Base-by-base conservation (phyloP, 495 filamentous ascomycete genomes). In the Trichodelitschia bisporula region DNA sequence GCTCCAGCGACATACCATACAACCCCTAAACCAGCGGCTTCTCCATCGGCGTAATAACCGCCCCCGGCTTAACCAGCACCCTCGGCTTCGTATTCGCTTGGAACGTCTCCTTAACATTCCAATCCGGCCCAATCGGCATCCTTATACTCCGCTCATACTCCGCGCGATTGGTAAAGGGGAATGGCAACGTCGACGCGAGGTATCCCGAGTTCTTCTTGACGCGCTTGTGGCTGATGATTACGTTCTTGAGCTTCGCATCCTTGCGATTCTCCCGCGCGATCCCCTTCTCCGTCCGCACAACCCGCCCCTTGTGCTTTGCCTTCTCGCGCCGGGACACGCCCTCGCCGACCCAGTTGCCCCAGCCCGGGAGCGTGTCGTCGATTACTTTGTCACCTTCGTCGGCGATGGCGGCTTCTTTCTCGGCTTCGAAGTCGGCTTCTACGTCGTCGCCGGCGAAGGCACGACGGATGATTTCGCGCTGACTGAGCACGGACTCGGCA, bases 161-260 rank as follows among this genome's bases (percentile, higher is more conserved):
- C 39, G 71, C 57, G 40, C 61, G 64, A 15, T 61, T 73, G 58
- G 91, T 86, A 49, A 78, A 95, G 5, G 70, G 76, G 53, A 80
- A 73, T 24, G 86, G 86, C 30, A 97, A 57, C 34, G 59, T 57
- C 5, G 66, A 65, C 6, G 89, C 79, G 36, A 92, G 60, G 46
- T 86, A 95, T 42, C 78, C 82, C 40, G 60, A 60, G 53, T 89
- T 93, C 77, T 93, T 93, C 58, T 79, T 83, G 15, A 79, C 61
- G 19, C 64, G 56, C 56, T 84, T 92, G 62, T 97, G 77, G 41
- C 73, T 91, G 39, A 97, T 77, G 35, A 97, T 92, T 6, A 90
- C 84, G 28, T 63, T 64, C 33, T 72, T 64, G 18, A 91, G 50
- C 54, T 72, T 75, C 19, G 64, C 67, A 44, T 97, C 86, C 50